phyloP scores from a whole-genome alignment of 2,329 filamentous ascomycete species.

The Pseudogymnoascus verrucosus region DNA sequence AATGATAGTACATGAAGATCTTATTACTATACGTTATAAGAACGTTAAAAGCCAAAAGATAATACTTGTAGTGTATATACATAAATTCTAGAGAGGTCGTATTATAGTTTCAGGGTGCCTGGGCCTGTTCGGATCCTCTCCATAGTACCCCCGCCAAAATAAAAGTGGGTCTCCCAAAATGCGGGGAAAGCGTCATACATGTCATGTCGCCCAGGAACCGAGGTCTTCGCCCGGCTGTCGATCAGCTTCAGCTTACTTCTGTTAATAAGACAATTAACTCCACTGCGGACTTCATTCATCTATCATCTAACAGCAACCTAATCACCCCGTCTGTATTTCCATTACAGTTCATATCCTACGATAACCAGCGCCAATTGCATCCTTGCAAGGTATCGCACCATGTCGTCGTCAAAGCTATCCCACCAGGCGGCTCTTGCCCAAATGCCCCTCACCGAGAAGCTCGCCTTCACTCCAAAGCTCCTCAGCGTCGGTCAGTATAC shows the following conservation, averaged over 20 bases:
- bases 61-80: not conserved
- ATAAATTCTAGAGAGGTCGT: not conserved
- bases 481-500: slow-evolving; percentile 15
- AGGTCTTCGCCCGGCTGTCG: not conserved
- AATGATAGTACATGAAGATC: not conserved
- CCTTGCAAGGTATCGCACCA: not conserved
- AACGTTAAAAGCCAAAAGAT: not conserved
- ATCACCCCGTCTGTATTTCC: not conserved
- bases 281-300: not conserved
- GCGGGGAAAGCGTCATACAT: not conserved
- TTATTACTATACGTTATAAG: not conserved
- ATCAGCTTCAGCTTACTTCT: too few species aligned
- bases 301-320: not conserved
- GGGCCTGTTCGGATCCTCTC: not conserved
- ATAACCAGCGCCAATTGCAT: not conserved
- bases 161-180: not conserved
- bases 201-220: not conserved
- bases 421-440: not conserved
- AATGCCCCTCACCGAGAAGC: slow-evolving; percentile 17
- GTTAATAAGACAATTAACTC: not conserved
- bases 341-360: not conserved
- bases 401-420: not conserved
- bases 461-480: slow-evolving; percentile 17
- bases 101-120: not conserved
- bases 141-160: not conserved